Percentiles rank a stretch among this genome's conserved stretches.
Evolutionary conservation across 2,329 filamentous ascomycete species (phyloP).

Genomic region (Geosmithia morbida): DNA sequence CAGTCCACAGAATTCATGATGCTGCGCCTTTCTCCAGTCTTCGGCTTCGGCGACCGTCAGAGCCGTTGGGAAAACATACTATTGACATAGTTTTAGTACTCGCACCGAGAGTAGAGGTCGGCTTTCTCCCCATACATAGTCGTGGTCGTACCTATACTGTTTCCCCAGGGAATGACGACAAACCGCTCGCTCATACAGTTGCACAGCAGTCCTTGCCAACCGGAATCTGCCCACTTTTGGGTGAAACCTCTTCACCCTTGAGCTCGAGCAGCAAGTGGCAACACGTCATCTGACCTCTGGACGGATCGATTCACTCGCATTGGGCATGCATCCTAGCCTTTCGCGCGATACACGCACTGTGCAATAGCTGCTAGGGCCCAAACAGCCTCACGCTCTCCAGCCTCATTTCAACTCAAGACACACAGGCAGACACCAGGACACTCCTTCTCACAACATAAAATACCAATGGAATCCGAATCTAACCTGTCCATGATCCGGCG

Average conservation of each 20-base stretch:
- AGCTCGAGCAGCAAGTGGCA: not conserved
- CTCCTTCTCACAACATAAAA: not conserved
- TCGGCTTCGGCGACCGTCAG: not conserved
- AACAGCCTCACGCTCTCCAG: too few species aligned
- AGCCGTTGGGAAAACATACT: not conserved
- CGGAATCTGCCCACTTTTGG: not conserved
- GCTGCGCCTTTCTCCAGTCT: not conserved
- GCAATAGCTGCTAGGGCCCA: too few species aligned
- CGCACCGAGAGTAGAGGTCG: not conserved
- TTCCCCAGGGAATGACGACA: not conserved
- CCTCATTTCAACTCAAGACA: too few species aligned
- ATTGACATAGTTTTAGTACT: too few species aligned
- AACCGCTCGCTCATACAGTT: not conserved
- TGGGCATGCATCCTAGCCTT: not conserved
- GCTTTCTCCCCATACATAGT: not conserved
- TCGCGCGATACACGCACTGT: not conserved
- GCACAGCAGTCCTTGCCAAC: not conserved
- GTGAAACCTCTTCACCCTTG: not conserved
- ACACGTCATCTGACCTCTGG: not conserved
- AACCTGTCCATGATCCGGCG: constrained; percentile 34
- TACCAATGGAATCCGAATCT: constrained; percentile 18
- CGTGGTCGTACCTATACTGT: not conserved
- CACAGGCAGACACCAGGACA: not conserved
- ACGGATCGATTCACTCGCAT: not conserved
- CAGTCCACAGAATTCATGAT: not conserved